phyloP scores from a whole-genome alignment of 345 rosid species.

The Arabidopsis thaliana region TAIR10.1 NC_003076.8:26125501-26126000 shows the following conservation, averaged over 20 bases:
- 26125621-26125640: not conserved
- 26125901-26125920: constrained; percentile 79
- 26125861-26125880: constrained; percentile 58
- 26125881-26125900: constrained; percentile 59
- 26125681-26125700: constrained; percentile 5
- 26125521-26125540: not conserved
- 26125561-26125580: not conserved
- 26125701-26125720: constrained; percentile 60
- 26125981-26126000: constrained; percentile 61
- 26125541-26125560: not conserved
- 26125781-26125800: constrained; percentile 51
- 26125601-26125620: not conserved
- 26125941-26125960: constrained; percentile 86
- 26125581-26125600: not conserved
- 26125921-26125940: constrained; percentile 58
- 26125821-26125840: constrained; percentile 60
- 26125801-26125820: constrained; percentile 73
- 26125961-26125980: constrained; percentile 79
- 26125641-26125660: not conserved
- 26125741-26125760: constrained; percentile 60
- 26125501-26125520: not conserved
- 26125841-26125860: constrained; percentile 64
- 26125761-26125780: constrained; percentile 67
- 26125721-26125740: constrained; percentile 72
- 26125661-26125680: not conserved